A percentile compares a stretch with the other conserved stretches of the same genome.
Conservation (phyloP, 768 basidiomycete genomes). For the Suillus paluster region DNA sequence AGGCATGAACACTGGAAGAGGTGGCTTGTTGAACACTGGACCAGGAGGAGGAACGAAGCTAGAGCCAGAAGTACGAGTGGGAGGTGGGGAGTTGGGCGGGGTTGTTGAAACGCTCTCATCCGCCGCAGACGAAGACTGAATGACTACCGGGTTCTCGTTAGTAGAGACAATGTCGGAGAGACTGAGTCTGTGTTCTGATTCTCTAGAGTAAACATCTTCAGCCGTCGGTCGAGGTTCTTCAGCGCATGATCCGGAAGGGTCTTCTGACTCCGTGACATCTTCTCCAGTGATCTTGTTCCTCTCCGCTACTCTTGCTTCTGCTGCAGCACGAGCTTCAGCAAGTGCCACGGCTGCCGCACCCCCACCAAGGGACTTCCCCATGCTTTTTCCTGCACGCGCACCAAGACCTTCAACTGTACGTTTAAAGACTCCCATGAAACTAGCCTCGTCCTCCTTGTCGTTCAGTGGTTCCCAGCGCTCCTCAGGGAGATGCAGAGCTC, state of each 20-base stretch:
- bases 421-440: constrained; percentile 68
- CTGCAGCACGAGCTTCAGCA: constrained; percentile 66
- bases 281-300: constrained; percentile 54
- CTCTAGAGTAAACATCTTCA: constrained; percentile 14
- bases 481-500: constrained; percentile 20
- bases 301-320: constrained; percentile 72
- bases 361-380: constrained; percentile 66
- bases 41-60: constrained; percentile 40
- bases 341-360: constrained; percentile 57
- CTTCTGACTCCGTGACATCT: constrained; percentile 23
- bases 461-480: constrained; percentile 16
- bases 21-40: constrained; percentile 65
- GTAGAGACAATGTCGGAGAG: constrained; percentile 62
- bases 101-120: constrained; percentile 55
- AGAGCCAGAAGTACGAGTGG: constrained; percentile 20
- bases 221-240: constrained; percentile 7
- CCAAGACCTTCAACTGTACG: constrained; percentile 73
- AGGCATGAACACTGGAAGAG: constrained; percentile 32
- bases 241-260: constrained; percentile 22
- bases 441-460: constrained; percentile 40
- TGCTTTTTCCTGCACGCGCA: constrained; percentile 57
- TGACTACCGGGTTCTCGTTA: constrained; percentile 35
- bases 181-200: constrained; percentile 48
- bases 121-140: constrained; percentile 17
- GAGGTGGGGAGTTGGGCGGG: constrained; percentile 60